Base-by-base conservation (phyloP, 257 asterid genomes). In the Marsdenia floribunda region DNA sequence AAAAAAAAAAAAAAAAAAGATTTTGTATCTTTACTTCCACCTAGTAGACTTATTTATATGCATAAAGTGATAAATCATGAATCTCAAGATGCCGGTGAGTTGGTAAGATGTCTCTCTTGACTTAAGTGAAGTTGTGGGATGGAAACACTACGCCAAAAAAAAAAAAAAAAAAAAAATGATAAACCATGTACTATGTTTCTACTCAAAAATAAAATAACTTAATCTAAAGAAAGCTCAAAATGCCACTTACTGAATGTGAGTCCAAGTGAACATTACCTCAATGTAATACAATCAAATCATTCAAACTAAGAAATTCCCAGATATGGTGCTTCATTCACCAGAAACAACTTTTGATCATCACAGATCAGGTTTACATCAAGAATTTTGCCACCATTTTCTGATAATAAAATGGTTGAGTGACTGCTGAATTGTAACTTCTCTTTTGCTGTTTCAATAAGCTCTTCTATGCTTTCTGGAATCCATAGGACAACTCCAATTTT, bases 401-500 rank as follows among this genome's bases (percentile, higher is more conserved):
- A 84, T 60, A 84, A 58, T 42, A 86, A 64, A 69, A 84, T 59
- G 53, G 74, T 72, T 68, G 82, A 76, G 24, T 70, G 37, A 24
- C 38, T 54, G 22, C 44, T 53, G 65, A 79, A 44, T 67, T 76
- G 66, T 14, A 82, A 76, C 74, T 75, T 73, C 63, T 68, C 80
- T 70, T 52, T 77, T 13, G 88, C 83, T n/a, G 73, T 68, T 79
- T 49, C 75, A 21, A 80, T 73, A 68, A 83, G 87, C 73, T 83
- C 86, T 73, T 82, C 84, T 71, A 83, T 72, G 78, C 81, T 80
- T 19, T 77, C 68, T 15, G 87, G 86, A 79, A 81, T 80, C 86
- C 85, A 80, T 58, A 85, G 50, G 47, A 82, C 79, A 29, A 79
- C 79, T 76, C 85, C 83, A 24, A 70, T 63, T 54, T 75, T 79